Evolutionary conservation across 1,284 basidiomycete genomes (phyloP), one percentile per base, ranked within the genome.

Genomic region (Mycena citricolor): DNA sequence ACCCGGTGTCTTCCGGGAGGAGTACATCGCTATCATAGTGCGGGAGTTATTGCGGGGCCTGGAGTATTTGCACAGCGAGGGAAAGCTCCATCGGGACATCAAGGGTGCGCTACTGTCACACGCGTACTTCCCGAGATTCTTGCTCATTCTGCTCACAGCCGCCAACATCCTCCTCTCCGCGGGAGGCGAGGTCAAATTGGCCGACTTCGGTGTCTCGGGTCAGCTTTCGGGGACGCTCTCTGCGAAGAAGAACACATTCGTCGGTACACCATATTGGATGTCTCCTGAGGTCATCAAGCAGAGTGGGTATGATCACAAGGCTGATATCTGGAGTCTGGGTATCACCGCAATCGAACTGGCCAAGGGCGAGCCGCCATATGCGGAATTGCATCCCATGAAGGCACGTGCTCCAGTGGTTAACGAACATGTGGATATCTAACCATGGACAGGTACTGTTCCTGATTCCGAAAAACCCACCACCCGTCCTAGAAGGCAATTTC

Each of bases 221-320:
- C 97, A 99, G 62, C 77, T 99, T 19, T 97, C 94, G 30, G 90
- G 91, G 3, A 97, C 93, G 0, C 76, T 97, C 26, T 90, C 88
- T 44, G 93, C 93, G n/a, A 97, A 97, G 81, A 98, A 98, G 78
- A 98, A 98, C 59, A 97, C 94, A 0, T 97, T 98, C 62, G 94
- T 98, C 39, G 92, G 95, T 22, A 95, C 94, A 12, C 92, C 92
- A 2, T 95, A 94, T 62, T 97, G 94, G 94, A 99, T 99, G 95
- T 94, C 92, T 17, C 95, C 95, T 6, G 95, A 99, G 64, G 95
- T 99, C 17, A 98, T 99, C 74, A 98, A 98, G 68, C 95, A 99
- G 69, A 95, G 91, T 51, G 97, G 97, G 7, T 99, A 99, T 65
- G 95, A 98, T 61, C 90, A 94, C 66, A 98, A 97, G 63, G 95